phyloP scores from a whole-genome alignment of 2,329 filamentous ascomycete genomes.

The Blastomyces percursus region DNA sequence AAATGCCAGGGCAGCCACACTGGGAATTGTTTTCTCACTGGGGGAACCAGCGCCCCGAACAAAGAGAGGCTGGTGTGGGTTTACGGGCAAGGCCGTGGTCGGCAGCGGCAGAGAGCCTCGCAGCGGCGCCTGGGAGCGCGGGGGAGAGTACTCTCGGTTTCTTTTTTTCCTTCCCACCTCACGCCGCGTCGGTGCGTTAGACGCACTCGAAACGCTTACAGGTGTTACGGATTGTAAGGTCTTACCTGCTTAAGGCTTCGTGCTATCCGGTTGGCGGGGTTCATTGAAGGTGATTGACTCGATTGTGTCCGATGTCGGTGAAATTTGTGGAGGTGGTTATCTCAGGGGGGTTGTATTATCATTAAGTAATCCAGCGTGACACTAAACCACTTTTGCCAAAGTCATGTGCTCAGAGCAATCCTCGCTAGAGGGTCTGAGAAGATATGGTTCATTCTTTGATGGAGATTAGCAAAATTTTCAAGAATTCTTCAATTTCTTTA shows the following conservation, averaged over 20 bases:
- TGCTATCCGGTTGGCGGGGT: conserved; percentile 4
- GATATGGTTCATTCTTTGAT: too few relatives aligned
- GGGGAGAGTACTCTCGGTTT: background rate
- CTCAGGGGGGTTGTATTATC: too few relatives aligned
- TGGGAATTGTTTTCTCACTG: conserved; percentile 8
- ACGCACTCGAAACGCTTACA: background rate
- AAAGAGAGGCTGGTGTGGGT: background rate
- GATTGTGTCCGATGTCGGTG: conserved; percentile 4
- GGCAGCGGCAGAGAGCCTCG: background rate
- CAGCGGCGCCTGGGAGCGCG: background rate
- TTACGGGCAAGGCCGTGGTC: background rate
- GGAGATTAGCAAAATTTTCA: too few relatives aligned
- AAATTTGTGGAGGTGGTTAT: background rate
- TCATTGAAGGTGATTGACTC: background rate
- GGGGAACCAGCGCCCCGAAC: background rate
- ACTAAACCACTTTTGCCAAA: too few relatives aligned
- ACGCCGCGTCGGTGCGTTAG: background rate
- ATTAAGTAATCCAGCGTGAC: too few relatives aligned
- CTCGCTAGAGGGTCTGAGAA: too few relatives aligned
- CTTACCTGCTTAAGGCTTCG: background rate
- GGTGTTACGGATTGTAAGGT: background rate
- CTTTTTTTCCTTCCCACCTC: background rate
- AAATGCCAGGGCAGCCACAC: conserved; percentile 13
- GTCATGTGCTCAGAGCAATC: too few relatives aligned
- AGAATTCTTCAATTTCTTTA: too few relatives aligned